A percentile compares a stretch with the other conserved stretches of the same genome.
Evolutionary conservation across 2,329 filamentous ascomycete species (phyloP).

Genomic region (Clathrospora elynae): DNA sequence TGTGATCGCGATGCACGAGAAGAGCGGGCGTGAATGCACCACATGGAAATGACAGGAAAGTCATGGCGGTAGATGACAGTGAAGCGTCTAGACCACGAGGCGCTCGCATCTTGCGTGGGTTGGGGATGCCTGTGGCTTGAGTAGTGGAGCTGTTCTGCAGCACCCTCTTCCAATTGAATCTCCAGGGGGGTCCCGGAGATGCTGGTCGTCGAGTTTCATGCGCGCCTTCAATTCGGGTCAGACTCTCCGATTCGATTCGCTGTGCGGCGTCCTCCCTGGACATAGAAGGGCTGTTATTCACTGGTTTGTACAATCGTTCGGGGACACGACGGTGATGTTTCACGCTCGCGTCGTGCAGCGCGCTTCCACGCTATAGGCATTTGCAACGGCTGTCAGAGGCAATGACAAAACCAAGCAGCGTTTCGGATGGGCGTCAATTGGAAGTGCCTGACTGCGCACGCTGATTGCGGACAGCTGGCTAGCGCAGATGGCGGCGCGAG

Average conservation of each 20-base stretch:
- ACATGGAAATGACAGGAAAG: conserved; percentile 13
- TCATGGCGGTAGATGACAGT: not conserved
- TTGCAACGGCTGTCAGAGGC: conserved; percentile 8
- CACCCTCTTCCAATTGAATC: too few relatives aligned
- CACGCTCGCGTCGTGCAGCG: conserved; percentile 21
- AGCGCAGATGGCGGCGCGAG: conserved; percentile 23
- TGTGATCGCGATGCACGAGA: conserved; percentile 14
- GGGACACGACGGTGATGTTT: conserved; percentile 16
- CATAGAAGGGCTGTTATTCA: conserved; percentile 19
- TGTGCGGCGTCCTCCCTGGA: conserved; percentile 8
- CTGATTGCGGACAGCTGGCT: conserved; percentile 32
- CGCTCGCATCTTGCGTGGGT: conserved; percentile 9
- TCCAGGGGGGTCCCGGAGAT: too few relatives aligned
- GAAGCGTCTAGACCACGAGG: conserved; percentile 13
- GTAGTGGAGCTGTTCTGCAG: conserved; percentile 16
- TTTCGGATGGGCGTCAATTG: conserved; percentile 22
- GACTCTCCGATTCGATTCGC: conserved; percentile 16
- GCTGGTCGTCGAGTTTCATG: conserved; percentile 30
- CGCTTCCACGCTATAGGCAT: not conserved
- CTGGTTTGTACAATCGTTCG: conserved; percentile 11
- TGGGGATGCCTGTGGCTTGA: conserved; percentile 10
- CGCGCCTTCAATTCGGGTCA: conserved; percentile 21
- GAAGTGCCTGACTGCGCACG: conserved; percentile 16
- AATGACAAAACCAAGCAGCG: conserved; percentile 13
- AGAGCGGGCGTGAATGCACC: too few relatives aligned